Base-by-base conservation (phyloP, 2,329 filamentous ascomycete genomes). In the Periconia sp. region DNA sequence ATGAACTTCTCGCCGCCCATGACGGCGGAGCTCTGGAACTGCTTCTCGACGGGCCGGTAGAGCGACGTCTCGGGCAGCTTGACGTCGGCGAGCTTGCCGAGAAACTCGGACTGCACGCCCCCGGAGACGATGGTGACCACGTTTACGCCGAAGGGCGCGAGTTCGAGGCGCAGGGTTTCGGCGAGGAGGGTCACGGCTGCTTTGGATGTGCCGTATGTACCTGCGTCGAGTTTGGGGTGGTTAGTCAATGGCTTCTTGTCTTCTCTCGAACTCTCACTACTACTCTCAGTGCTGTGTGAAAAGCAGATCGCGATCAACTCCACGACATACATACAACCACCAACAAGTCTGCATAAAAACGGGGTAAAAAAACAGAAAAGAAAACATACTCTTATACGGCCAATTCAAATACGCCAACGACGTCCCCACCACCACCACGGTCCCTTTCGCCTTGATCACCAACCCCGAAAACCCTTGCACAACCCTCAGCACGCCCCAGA, bases 401-500 rank as follows among this genome's bases (percentile, higher is more conserved):
- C 49, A 17, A 49, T 23, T 13, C 14, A 49, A 9, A 6, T 35
- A 31, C 11, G 27, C 45, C 8, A 18, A 17, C n/a, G 50, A 46
- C 11, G 48, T 47, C 30, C 27, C 18, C n/a, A 56, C 45, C 19
- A 58, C 61, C 6, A 62, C 55, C 6, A 63, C 44, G 6, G 30
- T 30, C 6, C 60, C 59, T 31, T 42, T 45, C 1, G 54, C 50
- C 18, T 42, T 45, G 13, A 64, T 41, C 41, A 58, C 45, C n/a
- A 69, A 52, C 5, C 54, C 64, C 7, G 59, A 41, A 54, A 79
- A 79, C 0, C 67, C 68, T 35, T 79, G 73, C 2, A 70, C 70
- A 11, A 76, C 64, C 10, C 60, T 55, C 8, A 79, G 43, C 1
- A 66, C 37, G 2, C 71, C 70, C 68, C 72, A 79, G 23, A 78